Conservation (phyloP, 331 rosid genomes). For the Pyracantha coccinea region DNA sequence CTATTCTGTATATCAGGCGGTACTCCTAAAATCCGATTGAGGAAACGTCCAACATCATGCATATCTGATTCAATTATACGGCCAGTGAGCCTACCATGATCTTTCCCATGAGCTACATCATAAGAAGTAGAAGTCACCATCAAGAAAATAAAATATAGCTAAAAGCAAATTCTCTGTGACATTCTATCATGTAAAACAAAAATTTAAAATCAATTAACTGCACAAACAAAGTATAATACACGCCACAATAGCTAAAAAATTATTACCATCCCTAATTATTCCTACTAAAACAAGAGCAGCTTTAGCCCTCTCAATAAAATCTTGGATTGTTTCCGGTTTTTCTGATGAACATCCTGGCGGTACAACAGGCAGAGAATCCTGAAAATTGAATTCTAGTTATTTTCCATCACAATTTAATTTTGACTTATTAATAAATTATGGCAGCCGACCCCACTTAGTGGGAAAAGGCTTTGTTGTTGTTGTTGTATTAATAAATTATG, state of each 20-base stretch:
- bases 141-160: neutral
- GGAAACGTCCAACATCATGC: constrained; percentile 97
- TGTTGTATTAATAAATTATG: constrained; percentile 4
- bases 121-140: constrained; percentile 10
- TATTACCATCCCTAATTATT: constrained; percentile 83
- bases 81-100: constrained; percentile 60
- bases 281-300: constrained; percentile 93
- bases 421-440: constrained; percentile 1
- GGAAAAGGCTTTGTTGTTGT: too few relatives aligned
- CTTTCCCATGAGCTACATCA: constrained; percentile 61
- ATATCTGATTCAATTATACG: constrained; percentile 91
- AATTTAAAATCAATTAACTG: neutral
- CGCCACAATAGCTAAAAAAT: neutral
- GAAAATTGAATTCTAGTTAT: constrained; percentile 30
- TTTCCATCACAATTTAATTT: constrained; percentile 9
- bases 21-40: constrained; percentile 89
- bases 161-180: neutral
- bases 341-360: constrained; percentile 92
- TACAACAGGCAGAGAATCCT: constrained; percentile 82
- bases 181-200: neutral
- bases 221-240: neutral
- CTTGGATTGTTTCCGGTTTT: constrained; percentile 58
- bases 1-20: constrained; percentile 90
- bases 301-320: constrained; percentile 67
- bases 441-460: too few relatives aligned